Base-by-base conservation (phyloP, 2,329 filamentous ascomycete genomes). In the Alternaria panax region DNA sequence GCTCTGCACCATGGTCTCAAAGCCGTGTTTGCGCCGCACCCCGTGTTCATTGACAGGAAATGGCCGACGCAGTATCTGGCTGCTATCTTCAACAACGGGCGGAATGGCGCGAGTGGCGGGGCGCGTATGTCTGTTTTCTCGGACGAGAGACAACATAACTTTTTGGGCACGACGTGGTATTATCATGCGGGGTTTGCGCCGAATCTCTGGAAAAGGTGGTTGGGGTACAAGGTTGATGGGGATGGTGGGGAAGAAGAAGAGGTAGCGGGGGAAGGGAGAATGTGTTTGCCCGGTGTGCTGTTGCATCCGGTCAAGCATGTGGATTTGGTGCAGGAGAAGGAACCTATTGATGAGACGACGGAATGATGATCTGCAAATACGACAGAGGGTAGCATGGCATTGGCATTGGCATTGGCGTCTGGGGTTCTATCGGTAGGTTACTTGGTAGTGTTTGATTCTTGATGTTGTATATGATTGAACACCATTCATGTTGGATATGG, bases 1-100 rank as follows among this genome's bases (percentile, higher is more conserved):
- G 89, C 90, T 0, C 81, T 93, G 5, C 90, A 92, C 67, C 90
- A 92, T 70, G 90, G 91, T 1, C 82, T 92, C 69, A 93, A 93
- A 78, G 91, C 90, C 22, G 88, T 92, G 0, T 92, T 89, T 68
- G 83, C 82, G 2, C 85, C 85, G 0, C 84, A 87, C 47, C 84
- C 85, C 0, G 83, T 86, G 14, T 86, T 84, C 70, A 81, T 86
- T 30, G 85, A 87, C 68, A 82, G 84, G 4, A 78, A 81, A 34
- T 87, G 85, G 85, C 84, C 85, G 0, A 80, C 82, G 0, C 76
- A 79, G 12, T 86, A 86, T 62, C 78, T 86, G 6, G 81, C 84
- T 0, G 81, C 82, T 4, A 83, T 85, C 38, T 85, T 86, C 74
- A 87, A 87, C 68, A 84, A 83, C 43, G 85, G 84, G 0, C 75